A percentile compares a stretch with the other conserved stretches of the same genome.
Conservation (phyloP, 345 rosid species). For the Acer campestre region DNA sequence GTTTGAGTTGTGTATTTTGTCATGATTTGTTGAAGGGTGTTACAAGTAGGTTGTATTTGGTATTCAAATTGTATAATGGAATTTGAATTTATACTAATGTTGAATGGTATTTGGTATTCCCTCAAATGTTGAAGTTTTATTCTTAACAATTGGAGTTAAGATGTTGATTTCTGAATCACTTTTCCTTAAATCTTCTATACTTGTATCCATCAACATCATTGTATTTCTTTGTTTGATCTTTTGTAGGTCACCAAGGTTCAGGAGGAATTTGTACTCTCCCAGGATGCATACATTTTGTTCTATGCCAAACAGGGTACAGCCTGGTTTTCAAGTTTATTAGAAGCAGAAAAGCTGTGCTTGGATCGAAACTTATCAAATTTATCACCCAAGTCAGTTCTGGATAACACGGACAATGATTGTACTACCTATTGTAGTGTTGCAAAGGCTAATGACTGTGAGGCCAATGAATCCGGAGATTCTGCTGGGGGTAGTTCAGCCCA, state of each 20-base stretch:
- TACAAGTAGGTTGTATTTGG: neutral
- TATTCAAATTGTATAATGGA: neutral
- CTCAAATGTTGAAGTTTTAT: neutral
- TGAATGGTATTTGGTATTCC: too few relatives aligned
- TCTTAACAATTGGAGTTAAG: neutral
- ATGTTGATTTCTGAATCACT: neutral
- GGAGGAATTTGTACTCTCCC: slow-evolving; percentile 63
- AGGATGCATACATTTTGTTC: slow-evolving; percentile 77
- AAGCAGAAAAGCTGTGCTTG: slow-evolving; percentile 31
- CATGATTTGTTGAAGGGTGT: slow-evolving; percentile 1
- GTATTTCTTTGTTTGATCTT: slow-evolving; percentile 5
- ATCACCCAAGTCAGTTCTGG: slow-evolving; percentile 85
- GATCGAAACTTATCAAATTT: slow-evolving; percentile 30
- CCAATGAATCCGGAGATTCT: slow-evolving; percentile 33
- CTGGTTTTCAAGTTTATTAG: slow-evolving; percentile 66
- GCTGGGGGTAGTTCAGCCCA: slow-evolving; percentile 19
- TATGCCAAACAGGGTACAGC: slow-evolving; percentile 72
- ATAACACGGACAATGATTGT: slow-evolving; percentile 37
- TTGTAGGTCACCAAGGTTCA: slow-evolving; percentile 58
- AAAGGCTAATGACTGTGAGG: slow-evolving; percentile 15
- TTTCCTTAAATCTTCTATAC: slow-evolving; percentile 1
- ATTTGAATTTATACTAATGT: neutral
- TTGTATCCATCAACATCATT: neutral
- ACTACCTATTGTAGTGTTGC: slow-evolving; percentile 26
- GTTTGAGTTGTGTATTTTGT: neutral